Base-by-base conservation (phyloP, 352 stramenopile species). In the Globisporangium polare region DNA sequence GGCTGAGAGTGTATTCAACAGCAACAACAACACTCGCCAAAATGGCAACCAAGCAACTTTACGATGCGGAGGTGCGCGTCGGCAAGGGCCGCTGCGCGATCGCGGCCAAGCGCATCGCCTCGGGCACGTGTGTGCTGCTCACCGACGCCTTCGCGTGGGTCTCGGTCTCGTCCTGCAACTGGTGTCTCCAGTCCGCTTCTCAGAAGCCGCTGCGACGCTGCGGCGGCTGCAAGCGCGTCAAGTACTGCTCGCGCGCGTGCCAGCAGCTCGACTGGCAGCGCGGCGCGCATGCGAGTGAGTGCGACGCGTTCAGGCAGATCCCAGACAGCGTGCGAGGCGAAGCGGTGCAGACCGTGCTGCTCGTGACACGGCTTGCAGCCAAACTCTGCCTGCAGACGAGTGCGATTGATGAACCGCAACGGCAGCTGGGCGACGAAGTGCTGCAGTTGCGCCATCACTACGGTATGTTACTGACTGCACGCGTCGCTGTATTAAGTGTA, bases 231-330 rank as follows among this genome's bases (percentile, higher is more conserved):
- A 72, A 73, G n/a, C 68, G 66, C 42, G 67, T 78, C 69, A 70
- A 75, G 35, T 93, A 91, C 53, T 93, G 83, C 65, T 83, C 73
- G 31, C 78, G 79, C 26, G 26, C n/a, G 13, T 93, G 83, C 65
- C 83, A 91, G 63, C 76, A 81, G 46, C 61, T 31, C 26, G 83
- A 90, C 56, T 93, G 81, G 83, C 26, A 59, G 5, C 46, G 45
- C 9, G 67, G 73, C 4, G 53, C 51, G 33, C 81, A 93, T 60
- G 68, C 62, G 5, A 66, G 55, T 17, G 82, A 93, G 59, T 90
- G 82, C 63, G 64, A 41, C 2, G 67, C 74, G 8, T 91, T 75
- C 75, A 63, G 61, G 51, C 60, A 58, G 18, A 70, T 85, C 46
- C 76, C 77, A 24, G 22, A 29, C 13, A 42, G 45, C 20, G 26